These are phyloP conservation scores for Fusarium temperatum DNA, from an alignment of 2,329 filamentous ascomycete genomes.

Conservation along the genomic window DNA sequence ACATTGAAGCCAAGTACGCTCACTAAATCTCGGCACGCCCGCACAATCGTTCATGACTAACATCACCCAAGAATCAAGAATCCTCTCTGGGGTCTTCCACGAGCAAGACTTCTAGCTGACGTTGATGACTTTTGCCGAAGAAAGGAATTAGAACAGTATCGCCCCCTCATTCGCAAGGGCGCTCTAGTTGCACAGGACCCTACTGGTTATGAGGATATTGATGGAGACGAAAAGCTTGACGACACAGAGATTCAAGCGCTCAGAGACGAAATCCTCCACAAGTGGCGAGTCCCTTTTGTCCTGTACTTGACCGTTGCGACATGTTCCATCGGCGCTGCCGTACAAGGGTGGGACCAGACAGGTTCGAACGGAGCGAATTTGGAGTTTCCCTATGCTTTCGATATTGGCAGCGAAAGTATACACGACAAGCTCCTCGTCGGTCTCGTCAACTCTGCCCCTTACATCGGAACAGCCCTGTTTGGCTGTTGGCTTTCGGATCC, in stretches of 20 bases:
- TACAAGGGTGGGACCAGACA: constrained; percentile 75
- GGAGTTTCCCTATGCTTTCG: constrained; percentile 65
- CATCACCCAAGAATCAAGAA: constrained; percentile 52
- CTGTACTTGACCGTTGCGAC: constrained; percentile 74
- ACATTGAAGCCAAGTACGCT: constrained; percentile 57
- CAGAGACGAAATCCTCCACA: constrained; percentile 70
- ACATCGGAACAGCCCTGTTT: constrained; percentile 58
- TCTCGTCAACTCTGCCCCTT: constrained; percentile 70
- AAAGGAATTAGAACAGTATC: constrained; percentile 67
- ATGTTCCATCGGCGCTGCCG: constrained; percentile 75
- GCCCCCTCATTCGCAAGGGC: constrained; percentile 70
- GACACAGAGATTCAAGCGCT: constrained; percentile 69
- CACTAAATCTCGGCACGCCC: not conserved
- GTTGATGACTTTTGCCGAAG: constrained; percentile 70
- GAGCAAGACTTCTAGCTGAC: constrained; percentile 59
- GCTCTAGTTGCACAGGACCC: constrained; percentile 80
- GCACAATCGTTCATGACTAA: constrained; percentile 17
- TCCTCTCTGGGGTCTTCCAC: constrained; percentile 62
- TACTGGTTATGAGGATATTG: constrained; percentile 66
- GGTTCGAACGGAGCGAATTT: constrained; percentile 71
- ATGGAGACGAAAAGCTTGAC: constrained; percentile 64
- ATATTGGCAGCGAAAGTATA: constrained; percentile 49
- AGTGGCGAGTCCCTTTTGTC: constrained; percentile 70
- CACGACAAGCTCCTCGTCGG: constrained; percentile 64
- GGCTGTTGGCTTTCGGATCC: constrained; percentile 76